These are phyloP conservation scores for Aureobasidium leucospermi DNA, from an alignment of 2,329 filamentous ascomycete species.

Conservation along the genomic window DNA sequence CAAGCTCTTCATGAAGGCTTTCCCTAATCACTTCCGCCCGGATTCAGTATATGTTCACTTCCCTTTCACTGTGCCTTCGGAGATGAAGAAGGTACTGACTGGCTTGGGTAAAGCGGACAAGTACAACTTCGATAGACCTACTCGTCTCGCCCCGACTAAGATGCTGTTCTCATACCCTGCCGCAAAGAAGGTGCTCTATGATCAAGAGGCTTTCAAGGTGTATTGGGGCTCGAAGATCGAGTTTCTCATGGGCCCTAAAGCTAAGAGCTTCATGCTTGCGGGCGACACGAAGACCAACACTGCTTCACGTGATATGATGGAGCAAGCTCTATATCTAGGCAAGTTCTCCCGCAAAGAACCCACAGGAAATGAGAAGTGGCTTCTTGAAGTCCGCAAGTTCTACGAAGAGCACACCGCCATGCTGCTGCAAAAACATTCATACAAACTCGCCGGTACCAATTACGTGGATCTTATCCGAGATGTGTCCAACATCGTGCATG, in stretches of 20 bases:
- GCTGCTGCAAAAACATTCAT: slow-evolving; percentile 38
- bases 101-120: slow-evolving; percentile 34
- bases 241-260: slow-evolving; percentile 37
- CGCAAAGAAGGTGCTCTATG: slow-evolving; percentile 35
- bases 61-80: slow-evolving; percentile 41
- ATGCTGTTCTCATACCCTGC: slow-evolving; percentile 41
- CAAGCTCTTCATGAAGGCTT: slow-evolving; percentile 44
- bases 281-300: slow-evolving; percentile 37
- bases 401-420: slow-evolving; percentile 42
- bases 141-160: slow-evolving; percentile 26
- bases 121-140: slow-evolving; percentile 32
- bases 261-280: slow-evolving; percentile 42
- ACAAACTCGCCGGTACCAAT: slow-evolving; percentile 37
- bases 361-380: slow-evolving; percentile 34
- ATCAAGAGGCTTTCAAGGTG: slow-evolving; percentile 39
- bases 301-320: slow-evolving; percentile 37
- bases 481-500: slow-evolving; percentile 46
- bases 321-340: slow-evolving; percentile 35
- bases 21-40: slow-evolving; percentile 42
- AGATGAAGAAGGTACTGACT: slow-evolving; percentile 38
- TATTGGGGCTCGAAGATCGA: slow-evolving; percentile 40
- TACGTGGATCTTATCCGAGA: slow-evolving; percentile 44
- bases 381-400: slow-evolving; percentile 38
- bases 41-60: slow-evolving; percentile 45
- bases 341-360: slow-evolving; percentile 22